A percentile compares a stretch with the other conserved stretches of the same genome.
Conservation (phyloP, 768 basidiomycete species). For the Podaxis sp. region DNA sequence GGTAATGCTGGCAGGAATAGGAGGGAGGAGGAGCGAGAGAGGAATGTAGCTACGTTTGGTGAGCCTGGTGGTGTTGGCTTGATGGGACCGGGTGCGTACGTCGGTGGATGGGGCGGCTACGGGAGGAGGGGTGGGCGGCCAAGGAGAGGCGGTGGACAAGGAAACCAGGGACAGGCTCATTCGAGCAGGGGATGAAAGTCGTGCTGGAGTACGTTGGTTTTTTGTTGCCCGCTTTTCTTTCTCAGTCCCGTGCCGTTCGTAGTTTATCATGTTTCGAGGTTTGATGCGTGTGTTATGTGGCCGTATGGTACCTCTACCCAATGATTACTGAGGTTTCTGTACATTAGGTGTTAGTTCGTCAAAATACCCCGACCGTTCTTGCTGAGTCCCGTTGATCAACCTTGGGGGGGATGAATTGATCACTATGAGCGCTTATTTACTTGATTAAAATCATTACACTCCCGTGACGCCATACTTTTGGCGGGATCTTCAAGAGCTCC, state of each 20-base stretch:
- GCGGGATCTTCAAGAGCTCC: no score
- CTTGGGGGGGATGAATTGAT: no score
- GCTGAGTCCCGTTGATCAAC: no score
- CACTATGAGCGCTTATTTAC: no score
- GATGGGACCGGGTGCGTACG: slow-evolving; percentile 76
- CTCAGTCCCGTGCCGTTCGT: background rate
- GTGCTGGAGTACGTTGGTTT: background rate
- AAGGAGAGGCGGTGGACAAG: slow-evolving; percentile 32
- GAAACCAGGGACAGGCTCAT: slow-evolving; percentile 16
- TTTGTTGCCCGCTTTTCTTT: background rate
- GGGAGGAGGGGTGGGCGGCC: slow-evolving; percentile 44
- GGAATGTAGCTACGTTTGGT: slow-evolving; percentile 85
- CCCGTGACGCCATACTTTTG: no score
- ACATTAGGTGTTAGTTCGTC: background rate
- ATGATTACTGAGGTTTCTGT: background rate
- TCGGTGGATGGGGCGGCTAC: slow-evolving; percentile 76
- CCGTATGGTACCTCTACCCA: background rate
- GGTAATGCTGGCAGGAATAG: slow-evolving; percentile 60
- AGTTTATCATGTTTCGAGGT: background rate
- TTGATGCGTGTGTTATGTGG: background rate
- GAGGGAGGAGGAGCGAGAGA: slow-evolving; percentile 80
- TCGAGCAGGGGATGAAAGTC: slow-evolving; percentile 15
- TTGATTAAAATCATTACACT: no score
- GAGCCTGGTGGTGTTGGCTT: slow-evolving; percentile 79
- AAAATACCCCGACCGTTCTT: no score